Evolutionary conservation across 768 basidiomycete species (phyloP).

Genomic region (Nidularia sp.): DNA sequence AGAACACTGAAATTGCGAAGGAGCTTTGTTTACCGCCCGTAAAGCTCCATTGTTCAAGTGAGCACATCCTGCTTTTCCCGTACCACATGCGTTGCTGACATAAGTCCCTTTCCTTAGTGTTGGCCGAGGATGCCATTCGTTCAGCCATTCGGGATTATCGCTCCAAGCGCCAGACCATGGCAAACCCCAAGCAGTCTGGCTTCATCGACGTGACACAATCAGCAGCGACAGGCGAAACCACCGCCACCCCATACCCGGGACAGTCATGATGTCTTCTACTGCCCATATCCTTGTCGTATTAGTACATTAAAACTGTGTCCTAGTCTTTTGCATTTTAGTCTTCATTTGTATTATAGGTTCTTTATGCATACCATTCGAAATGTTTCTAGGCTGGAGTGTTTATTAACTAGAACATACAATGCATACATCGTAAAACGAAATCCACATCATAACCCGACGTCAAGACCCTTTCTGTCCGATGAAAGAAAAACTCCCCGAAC

Average conservation of each 20-base stretch:
- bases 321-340: constrained; percentile 12
- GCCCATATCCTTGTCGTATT: constrained; percentile 7
- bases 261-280: constrained; percentile 18
- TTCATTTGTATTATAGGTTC: constrained; percentile 24
- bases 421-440: neutral
- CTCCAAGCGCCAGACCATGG: constrained; percentile 63
- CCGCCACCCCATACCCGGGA: constrained; percentile 46
- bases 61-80: constrained; percentile 18
- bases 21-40: constrained; percentile 94
- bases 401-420: no score
- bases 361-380: constrained; percentile 17
- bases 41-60: constrained; percentile 93
- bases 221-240: constrained; percentile 46
- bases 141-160: constrained; percentile 97
- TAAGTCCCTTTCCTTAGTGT: constrained; percentile 42
- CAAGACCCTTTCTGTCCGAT: constrained; percentile 49
- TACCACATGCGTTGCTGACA: no score
- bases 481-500: constrained; percentile 73
- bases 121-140: constrained; percentile 98
- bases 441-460: neutral
- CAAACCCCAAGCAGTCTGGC: constrained; percentile 51
- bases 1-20: constrained; percentile 99
- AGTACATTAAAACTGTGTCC: constrained; percentile 10
- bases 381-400: neutral
- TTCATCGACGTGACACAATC: constrained; percentile 71